Conservation (phyloP, 2,329 filamentous ascomycete genomes). For the Iodosphaeria phyllophila region DNA sequence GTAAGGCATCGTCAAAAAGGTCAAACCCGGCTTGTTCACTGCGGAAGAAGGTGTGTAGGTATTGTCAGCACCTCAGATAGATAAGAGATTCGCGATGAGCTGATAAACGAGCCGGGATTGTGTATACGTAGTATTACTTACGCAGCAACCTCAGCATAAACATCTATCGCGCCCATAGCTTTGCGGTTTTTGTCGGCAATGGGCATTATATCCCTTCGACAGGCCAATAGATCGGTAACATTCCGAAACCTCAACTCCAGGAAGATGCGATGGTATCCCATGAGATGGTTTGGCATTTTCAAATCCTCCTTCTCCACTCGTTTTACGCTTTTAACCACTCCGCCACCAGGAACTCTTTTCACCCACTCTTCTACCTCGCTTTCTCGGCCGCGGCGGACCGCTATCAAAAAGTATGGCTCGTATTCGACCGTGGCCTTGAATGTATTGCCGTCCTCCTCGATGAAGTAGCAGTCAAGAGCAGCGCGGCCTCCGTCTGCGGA, state of each 20-base stretch:
- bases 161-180: conserved; percentile 91
- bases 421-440: conserved; percentile 97
- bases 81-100: neutral
- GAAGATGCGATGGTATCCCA: conserved; percentile 80
- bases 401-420: conserved; percentile 89
- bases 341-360: conserved; percentile 57
- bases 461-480: conserved; percentile 92
- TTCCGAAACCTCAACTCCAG: conserved; percentile 77
- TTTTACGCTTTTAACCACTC: conserved; percentile 60
- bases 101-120: neutral
- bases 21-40: conserved; percentile 41
- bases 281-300: conserved; percentile 83
- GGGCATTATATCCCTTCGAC: conserved; percentile 67
- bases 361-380: conserved; percentile 94
- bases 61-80: conserved; percentile 3
- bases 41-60: too few relatives aligned
- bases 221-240: conserved; percentile 69
- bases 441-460: conserved; percentile 69
- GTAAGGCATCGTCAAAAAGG: conserved; percentile 77
- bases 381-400: conserved; percentile 74
- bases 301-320: conserved; percentile 84
- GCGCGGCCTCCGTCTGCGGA: conserved; percentile 67
- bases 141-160: conserved; percentile 90
- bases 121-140: conserved; percentile 21
- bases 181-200: conserved; percentile 94